phyloP scores from a whole-genome alignment of 495 filamentous ascomycete genomes.

The Hyphodiscus hymeniophilus region DNA sequence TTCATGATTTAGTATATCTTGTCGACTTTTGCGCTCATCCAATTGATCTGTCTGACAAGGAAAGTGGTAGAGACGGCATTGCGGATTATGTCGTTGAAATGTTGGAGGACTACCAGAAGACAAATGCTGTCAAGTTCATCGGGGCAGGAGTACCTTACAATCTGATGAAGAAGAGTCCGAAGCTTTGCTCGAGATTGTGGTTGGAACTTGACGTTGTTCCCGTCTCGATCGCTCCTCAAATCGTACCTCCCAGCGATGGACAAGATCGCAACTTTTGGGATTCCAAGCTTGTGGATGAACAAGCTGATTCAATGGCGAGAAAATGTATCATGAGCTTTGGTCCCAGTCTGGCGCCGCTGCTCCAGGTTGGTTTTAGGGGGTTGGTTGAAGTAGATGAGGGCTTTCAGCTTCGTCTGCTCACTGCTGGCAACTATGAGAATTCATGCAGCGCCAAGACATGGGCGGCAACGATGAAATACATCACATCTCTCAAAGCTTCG shows the following conservation, averaged over 20 bases:
- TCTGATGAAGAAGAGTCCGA: conserved; percentile 44
- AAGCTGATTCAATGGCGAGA: conserved; percentile 77
- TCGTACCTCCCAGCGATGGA: conserved; percentile 22
- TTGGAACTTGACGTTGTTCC: conserved; percentile 69
- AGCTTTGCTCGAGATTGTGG: conserved; percentile 69
- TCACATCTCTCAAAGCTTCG: conserved; percentile 52
- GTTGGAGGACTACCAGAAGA: conserved; percentile 47
- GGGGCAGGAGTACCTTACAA: conserved; percentile 51
- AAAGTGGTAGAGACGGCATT: conserved; percentile 34
- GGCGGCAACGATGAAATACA: conserved; percentile 61
- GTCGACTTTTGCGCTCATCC: conserved; percentile 63
- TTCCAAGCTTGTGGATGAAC: conserved; percentile 61
- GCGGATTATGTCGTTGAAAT: conserved; percentile 45
- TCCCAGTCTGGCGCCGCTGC: conserved; percentile 61
- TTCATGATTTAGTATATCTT: conserved; percentile 72
- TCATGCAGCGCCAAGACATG: conserved; percentile 58
- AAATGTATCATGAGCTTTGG: conserved; percentile 77
- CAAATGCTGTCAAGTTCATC: conserved; percentile 59
- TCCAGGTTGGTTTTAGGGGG: conserved; percentile 66
- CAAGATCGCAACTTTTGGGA: conserved; percentile 39
- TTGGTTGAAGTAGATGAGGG: conserved; percentile 68
- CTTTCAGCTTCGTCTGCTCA: conserved; percentile 52
- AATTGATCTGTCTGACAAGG: conserved; percentile 30
- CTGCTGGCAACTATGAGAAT: conserved; percentile 52
- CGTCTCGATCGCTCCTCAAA: conserved; percentile 43